phyloP scores from a whole-genome alignment of 352 stramenopile genomes.

The Globisporangium canariense region DNA sequence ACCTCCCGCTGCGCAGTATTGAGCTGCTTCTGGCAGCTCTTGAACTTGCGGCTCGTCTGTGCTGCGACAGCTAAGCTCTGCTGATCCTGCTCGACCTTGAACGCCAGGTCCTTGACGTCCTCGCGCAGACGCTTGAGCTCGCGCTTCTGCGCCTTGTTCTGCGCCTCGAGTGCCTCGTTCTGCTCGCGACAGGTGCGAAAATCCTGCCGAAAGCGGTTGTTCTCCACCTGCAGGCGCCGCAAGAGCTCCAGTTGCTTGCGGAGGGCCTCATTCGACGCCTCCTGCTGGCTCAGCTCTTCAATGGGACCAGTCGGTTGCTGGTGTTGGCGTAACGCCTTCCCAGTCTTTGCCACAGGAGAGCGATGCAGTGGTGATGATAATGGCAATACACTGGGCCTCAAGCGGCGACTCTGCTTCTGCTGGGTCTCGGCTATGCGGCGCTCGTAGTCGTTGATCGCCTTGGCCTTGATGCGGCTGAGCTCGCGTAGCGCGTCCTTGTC shows the following conservation, averaged over 20 bases:
- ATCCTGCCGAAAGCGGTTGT: slow-evolving; percentile 67
- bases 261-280: slow-evolving; percentile 61
- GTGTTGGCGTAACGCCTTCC: neutral
- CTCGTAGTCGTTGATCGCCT: slow-evolving; percentile 33
- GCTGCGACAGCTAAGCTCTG: slow-evolving; percentile 25
- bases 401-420: slow-evolving; percentile 3
- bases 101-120: slow-evolving; percentile 30
- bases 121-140: slow-evolving; percentile 52
- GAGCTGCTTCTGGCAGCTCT: slow-evolving; percentile 41
- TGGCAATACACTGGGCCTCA: neutral
- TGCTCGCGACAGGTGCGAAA: slow-evolving; percentile 38
- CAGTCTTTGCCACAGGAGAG: neutral
- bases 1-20: slow-evolving; percentile 28
- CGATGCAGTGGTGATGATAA: neutral
- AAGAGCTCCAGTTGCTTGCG: slow-evolving; percentile 67
- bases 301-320: slow-evolving; percentile 14
- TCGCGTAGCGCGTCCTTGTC: slow-evolving; percentile 25
- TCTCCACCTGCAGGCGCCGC: slow-evolving; percentile 65
- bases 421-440: slow-evolving; percentile 18
- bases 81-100: slow-evolving; percentile 36
- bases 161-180: slow-evolving; percentile 43
- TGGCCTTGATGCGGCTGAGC: slow-evolving; percentile 36
- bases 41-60: slow-evolving; percentile 43
- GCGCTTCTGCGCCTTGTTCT: slow-evolving; percentile 32
- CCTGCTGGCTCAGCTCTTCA: slow-evolving; percentile 44